Percentiles rank a stretch among this genome's conserved stretches.
These are phyloP conservation scores for Schizonepeta tenuifolia DNA, from an alignment of 257 asterid genomes.

Conservation along the genomic window DNA sequence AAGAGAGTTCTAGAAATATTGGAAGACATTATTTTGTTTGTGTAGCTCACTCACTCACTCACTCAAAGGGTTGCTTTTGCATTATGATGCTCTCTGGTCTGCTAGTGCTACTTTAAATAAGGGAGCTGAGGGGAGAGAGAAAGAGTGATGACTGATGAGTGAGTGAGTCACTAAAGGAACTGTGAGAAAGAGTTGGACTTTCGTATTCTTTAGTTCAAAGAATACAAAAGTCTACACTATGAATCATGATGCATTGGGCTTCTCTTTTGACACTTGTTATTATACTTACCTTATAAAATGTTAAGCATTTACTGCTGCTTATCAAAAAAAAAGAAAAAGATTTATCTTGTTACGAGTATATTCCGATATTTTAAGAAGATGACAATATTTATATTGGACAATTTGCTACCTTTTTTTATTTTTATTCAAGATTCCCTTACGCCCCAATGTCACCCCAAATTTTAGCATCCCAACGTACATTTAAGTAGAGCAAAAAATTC, in stretches of 20 bases:
- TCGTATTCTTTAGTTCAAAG: not conserved
- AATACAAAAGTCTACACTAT: no score
- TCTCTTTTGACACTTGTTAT: constrained; percentile 17
- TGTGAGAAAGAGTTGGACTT: not conserved
- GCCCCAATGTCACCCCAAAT: not conserved
- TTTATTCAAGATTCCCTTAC: not conserved
- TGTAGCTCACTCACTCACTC: no score
- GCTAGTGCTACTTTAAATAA: constrained; percentile 26
- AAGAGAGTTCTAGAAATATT: constrained; percentile 48
- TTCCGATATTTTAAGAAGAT: constrained; percentile 27
- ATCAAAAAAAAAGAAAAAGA: not conserved
- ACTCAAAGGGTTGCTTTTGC: no score
- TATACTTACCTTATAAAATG: no score
- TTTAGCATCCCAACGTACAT: not conserved
- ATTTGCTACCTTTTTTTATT: not conserved
- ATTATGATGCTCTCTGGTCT: constrained; percentile 2
- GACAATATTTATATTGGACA: not conserved
- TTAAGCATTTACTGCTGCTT: constrained; percentile 28
- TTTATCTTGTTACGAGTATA: not conserved
- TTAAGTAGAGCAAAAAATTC: no score
- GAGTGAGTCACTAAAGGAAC: not conserved
- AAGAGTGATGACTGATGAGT: not conserved
- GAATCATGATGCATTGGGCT: constrained; percentile 2
- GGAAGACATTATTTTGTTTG: constrained; percentile 45
- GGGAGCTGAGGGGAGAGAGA: not conserved